These are phyloP conservation scores for Juncus effusus DNA, from an alignment of 176 grass and related monocot genomes.

Conservation along the genomic window DNA sequence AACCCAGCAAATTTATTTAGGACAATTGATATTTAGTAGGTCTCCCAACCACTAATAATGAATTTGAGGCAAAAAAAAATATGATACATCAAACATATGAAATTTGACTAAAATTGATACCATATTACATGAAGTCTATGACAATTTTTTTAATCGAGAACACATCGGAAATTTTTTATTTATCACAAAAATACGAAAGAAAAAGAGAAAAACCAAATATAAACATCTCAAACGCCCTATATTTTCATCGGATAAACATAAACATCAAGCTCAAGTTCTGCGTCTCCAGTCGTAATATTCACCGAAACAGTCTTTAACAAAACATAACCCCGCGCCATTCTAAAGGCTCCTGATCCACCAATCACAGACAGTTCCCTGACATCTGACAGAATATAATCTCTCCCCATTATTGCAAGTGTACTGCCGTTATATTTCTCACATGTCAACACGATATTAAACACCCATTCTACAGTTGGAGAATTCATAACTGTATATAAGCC, in stretches of 20 bases:
- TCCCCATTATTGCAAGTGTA: slow-evolving; percentile 9
- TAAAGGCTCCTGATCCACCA: slow-evolving; percentile 15
- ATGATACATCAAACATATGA: background rate
- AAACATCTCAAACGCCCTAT: background rate
- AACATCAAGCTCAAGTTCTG: slow-evolving; percentile 20
- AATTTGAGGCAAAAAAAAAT: background rate
- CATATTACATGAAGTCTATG: background rate
- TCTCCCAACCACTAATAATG: too few relatives aligned
- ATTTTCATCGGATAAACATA: slow-evolving; percentile 17
- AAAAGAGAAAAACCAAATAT: background rate
- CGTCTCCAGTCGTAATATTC: slow-evolving; percentile 12
- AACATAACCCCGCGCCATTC: slow-evolving; percentile 25
- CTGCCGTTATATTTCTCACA: slow-evolving; percentile 19
- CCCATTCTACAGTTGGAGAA: slow-evolving; percentile 5
- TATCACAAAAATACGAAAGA: background rate
- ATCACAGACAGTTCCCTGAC: slow-evolving; percentile 20
- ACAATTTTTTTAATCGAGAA: background rate
- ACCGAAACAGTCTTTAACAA: slow-evolving; percentile 15
- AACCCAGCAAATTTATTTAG: too few relatives aligned
- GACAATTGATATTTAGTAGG: too few relatives aligned
- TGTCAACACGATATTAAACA: slow-evolving; percentile 20
- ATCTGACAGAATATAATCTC: background rate
- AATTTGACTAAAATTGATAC: background rate
- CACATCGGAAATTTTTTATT: background rate
- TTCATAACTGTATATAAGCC: slow-evolving; percentile 3